These are phyloP conservation scores for Trichoderma oligosporum DNA, from an alignment of 2,329 filamentous ascomycete genomes.

Conservation along the genomic window DNA sequence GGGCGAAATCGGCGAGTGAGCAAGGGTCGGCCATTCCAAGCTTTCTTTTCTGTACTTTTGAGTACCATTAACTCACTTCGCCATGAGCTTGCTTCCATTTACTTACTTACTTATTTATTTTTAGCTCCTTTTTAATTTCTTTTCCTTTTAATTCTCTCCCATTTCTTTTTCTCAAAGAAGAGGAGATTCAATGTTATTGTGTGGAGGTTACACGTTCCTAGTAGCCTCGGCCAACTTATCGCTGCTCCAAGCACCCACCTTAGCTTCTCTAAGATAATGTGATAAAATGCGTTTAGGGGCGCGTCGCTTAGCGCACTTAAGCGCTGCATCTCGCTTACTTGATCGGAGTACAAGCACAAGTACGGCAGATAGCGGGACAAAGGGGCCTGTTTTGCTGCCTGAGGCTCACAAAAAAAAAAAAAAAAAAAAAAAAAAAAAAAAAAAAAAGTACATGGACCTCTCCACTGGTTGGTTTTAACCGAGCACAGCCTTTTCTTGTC, in stretches of 20 bases:
- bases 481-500: neutral
- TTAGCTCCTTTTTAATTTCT: neutral
- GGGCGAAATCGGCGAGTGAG: conserved; percentile 5
- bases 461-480: conserved; percentile 6
- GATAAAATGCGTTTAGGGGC: conserved; percentile 14
- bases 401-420: neutral
- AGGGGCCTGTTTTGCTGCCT: conserved; percentile 1
- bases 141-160: neutral
- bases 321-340: conserved; percentile 19
- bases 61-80: neutral
- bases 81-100: neutral
- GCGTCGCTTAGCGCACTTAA: conserved; percentile 21
- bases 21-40: neutral
- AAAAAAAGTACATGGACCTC: too few species aligned
- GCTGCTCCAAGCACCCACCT: too few species aligned
- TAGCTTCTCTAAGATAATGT: too few species aligned
- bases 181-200: too few species aligned
- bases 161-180: neutral
- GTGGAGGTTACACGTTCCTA: too few species aligned
- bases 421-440: neutral
- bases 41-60: too few species aligned
- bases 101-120: neutral
- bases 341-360: too few species aligned
- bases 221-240: conserved; percentile 1
- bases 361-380: conserved; percentile 2